phyloP scores from a whole-genome alignment of 805 yeast genomes.

The Monosporozyma yasuniensis region DNA sequence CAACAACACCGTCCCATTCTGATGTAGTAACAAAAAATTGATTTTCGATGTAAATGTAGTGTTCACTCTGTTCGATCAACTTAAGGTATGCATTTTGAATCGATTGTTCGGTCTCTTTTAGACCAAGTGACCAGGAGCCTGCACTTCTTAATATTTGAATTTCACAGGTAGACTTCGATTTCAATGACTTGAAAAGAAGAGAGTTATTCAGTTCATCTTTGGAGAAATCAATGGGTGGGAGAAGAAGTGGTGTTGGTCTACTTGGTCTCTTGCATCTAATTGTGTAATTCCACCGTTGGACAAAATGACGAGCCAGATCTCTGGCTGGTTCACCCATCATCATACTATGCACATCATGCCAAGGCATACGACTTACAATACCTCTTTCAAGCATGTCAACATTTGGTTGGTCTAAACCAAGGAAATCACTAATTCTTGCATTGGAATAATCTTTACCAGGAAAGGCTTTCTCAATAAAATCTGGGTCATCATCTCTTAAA shows the following conservation, averaged over 20 bases:
- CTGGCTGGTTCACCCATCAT: conserved; percentile 91
- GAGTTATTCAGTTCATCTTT: conserved; percentile 56
- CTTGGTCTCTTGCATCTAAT: conserved; percentile 91
- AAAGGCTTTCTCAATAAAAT: conserved; percentile 48
- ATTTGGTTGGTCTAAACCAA: conserved; percentile 71
- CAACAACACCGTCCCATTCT: conserved; percentile 69
- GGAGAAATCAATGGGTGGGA: conserved; percentile 87
- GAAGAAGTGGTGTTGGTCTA: conserved; percentile 78
- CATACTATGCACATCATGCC: conserved; percentile 99
- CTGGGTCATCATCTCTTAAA: conserved; percentile 61
- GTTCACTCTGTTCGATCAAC: conserved; percentile 83
- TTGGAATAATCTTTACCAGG: conserved; percentile 98
- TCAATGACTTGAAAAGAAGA: conserved; percentile 32
- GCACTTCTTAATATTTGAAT: conserved; percentile 84
- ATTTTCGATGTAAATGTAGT: conserved; percentile 88
- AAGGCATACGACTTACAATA: conserved; percentile 88
- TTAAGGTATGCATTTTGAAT: conserved; percentile 89
- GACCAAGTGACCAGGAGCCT: conserved; percentile 87
- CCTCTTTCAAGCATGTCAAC: conserved; percentile 86
- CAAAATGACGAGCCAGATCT: conserved; percentile 87
- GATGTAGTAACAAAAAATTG: conserved; percentile 94
- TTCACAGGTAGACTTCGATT: conserved; percentile 79
- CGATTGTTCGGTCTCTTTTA: conserved; percentile 75
- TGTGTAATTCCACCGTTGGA: conserved; percentile 94
- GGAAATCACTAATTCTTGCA: conserved; percentile 86